These are phyloP conservation scores for Alternaria triticina DNA, from an alignment of 2,329 filamentous ascomycete species.

Conservation along the genomic window DNA sequence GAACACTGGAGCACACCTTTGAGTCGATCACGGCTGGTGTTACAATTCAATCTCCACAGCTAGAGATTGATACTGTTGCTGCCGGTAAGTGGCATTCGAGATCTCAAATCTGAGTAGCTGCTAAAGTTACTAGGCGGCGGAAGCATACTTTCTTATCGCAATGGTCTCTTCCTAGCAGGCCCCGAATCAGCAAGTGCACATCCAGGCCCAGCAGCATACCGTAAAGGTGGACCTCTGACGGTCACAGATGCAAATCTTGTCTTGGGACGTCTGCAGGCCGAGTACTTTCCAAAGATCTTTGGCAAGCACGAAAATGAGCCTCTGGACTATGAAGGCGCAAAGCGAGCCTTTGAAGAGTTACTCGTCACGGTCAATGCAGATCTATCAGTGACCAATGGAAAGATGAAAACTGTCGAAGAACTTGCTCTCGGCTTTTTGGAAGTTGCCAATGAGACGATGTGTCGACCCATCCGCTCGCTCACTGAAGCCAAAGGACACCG, in stretches of 20 bases:
- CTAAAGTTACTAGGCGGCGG: conserved; percentile 47
- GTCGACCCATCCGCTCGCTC: conserved; percentile 34
- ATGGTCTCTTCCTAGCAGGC: conserved; percentile 31
- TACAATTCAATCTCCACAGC: conserved; percentile 37
- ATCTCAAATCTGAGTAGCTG: conserved; percentile 13
- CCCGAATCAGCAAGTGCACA: conserved; percentile 45
- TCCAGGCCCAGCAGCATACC: conserved; percentile 44
- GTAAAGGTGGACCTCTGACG: conserved; percentile 45
- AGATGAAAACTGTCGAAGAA: conserved; percentile 29
- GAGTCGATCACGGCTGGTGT: conserved; percentile 43
- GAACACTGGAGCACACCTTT: conserved; percentile 37
- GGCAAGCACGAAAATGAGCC: conserved; percentile 41
- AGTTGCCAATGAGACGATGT: conserved; percentile 42
- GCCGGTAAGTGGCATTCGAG: conserved; percentile 27
- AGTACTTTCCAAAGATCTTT: conserved; percentile 44
- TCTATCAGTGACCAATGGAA: conserved; percentile 33
- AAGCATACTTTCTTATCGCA: conserved; percentile 46
- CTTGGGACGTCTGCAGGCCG: conserved; percentile 38
- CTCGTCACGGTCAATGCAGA: conserved; percentile 51
- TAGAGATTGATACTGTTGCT: conserved; percentile 47
- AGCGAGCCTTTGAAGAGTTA: conserved; percentile 52
- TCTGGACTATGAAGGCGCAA: conserved; percentile 52
- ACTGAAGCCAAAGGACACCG: conserved; percentile 37
- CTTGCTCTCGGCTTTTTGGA: conserved; percentile 1
- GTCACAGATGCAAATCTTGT: conserved; percentile 46